Conservation (phyloP, 345 rosid genomes). For the Euphorbia tirucalli region DNA sequence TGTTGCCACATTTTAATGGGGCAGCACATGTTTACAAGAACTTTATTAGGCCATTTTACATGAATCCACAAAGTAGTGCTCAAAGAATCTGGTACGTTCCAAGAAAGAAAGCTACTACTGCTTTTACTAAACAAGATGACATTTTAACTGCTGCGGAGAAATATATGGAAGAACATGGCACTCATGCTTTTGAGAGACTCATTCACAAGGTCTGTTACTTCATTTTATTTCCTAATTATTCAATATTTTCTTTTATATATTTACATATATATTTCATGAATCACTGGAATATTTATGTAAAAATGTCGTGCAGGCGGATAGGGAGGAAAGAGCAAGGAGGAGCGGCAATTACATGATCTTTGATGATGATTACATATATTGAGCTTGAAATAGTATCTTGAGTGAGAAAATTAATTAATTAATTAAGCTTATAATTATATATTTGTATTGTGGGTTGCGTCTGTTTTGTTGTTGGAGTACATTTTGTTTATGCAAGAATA, state of each 20-base stretch:
- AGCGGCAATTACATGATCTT: conserved; percentile 62
- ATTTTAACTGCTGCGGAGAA: conserved; percentile 31
- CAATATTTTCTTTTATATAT: neutral
- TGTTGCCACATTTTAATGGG: conserved; percentile 33
- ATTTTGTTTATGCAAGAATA: no score
- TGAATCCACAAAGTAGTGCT: conserved; percentile 19
- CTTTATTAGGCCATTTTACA: conserved; percentile 28
- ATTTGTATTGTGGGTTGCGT: no score
- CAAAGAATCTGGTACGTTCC: conserved; percentile 30
- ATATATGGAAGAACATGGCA: conserved; percentile 52
- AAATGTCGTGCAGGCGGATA: conserved; percentile 48
- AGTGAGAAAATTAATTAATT: no score
- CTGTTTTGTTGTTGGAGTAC: no score
- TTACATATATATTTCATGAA: no score
- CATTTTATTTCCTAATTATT: neutral
- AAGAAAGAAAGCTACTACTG: conserved; percentile 12
- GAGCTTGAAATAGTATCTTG: conserved; percentile 4
- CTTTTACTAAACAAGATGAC: conserved; percentile 26
- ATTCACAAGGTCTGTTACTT: conserved; percentile 39
- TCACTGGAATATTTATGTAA: no score
- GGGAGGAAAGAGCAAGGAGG: conserved; percentile 59
- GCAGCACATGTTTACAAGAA: conserved; percentile 29
- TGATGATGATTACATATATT: conserved; percentile 79
- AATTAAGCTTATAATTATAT: no score
- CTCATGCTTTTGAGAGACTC: conserved; percentile 53